Evolutionary conservation across 106 monocot species (phyloP).

Genomic region (Acorus gramineus): DNA sequence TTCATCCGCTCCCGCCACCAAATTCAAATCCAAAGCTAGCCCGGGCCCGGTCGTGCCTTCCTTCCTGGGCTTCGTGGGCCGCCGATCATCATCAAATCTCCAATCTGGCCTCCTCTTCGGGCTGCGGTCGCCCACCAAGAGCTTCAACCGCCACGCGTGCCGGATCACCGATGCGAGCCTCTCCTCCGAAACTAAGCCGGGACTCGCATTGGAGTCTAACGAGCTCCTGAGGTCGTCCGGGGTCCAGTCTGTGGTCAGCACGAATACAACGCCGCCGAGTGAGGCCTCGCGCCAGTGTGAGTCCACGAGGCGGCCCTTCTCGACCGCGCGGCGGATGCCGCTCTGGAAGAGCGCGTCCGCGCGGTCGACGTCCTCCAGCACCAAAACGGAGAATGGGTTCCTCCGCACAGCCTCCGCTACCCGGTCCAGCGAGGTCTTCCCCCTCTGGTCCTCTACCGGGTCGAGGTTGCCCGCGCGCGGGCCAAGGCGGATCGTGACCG

Average conservation of each 20-base stretch:
- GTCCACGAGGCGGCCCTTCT: slow-evolving; percentile 2
- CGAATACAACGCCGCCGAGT: background rate
- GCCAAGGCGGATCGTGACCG: slow-evolving; percentile 3
- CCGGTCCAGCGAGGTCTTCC: slow-evolving; percentile 5
- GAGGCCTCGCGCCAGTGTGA: slow-evolving; percentile 9
- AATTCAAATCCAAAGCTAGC: slow-evolving; percentile 64
- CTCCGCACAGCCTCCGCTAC: slow-evolving; percentile 3
- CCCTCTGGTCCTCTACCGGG: background rate
- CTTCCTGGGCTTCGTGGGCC: slow-evolving; percentile 31
- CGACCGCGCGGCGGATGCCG: background rate
- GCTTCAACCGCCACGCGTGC: slow-evolving; percentile 45
- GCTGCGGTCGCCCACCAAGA: slow-evolving; percentile 26
- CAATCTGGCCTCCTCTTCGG: slow-evolving; percentile 41
- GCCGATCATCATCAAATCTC: slow-evolving; percentile 9
- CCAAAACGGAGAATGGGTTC: slow-evolving; percentile 4
- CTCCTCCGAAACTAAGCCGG: slow-evolving; percentile 24
- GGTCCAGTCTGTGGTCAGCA: background rate
- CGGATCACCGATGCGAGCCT: slow-evolving; percentile 29
- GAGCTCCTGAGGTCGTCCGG: background rate
- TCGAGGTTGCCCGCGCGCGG: no score
- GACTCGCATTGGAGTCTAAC: no score
- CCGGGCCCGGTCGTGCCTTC: slow-evolving; percentile 3
- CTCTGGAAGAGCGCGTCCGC: slow-evolving; percentile 1
- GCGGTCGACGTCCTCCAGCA: slow-evolving; percentile 5
- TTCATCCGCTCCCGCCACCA: slow-evolving; percentile 27